phyloP scores from a whole-genome alignment of 768 basidiomycete genomes.

The Tylopilus subfusipes region DNA sequence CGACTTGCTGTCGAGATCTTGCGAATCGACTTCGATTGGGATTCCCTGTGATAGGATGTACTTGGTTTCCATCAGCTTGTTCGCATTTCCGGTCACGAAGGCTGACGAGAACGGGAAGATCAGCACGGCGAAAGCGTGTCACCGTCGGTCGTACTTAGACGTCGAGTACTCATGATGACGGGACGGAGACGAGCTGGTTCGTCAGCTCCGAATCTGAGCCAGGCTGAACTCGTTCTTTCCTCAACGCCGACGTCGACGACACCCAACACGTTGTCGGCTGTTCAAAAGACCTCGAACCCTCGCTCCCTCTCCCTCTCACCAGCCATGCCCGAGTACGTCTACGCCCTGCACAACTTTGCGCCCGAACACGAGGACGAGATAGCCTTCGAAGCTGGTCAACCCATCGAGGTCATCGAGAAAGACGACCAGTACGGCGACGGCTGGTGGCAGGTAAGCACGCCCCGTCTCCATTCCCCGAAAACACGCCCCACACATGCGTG shows the following conservation, averaged over 20 bases:
- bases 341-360: constrained; percentile 80
- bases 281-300: constrained; percentile 4
- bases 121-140: background rate
- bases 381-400: constrained; percentile 77
- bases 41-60: constrained; percentile 68
- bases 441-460: constrained; percentile 77
- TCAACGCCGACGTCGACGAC: constrained; percentile 17
- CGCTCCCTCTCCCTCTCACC: background rate
- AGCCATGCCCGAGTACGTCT: constrained; percentile 78
- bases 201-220: background rate
- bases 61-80: constrained; percentile 87
- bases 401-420: constrained; percentile 86
- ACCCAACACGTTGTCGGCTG: constrained; percentile 1
- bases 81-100: constrained; percentile 92
- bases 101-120: constrained; percentile 45
- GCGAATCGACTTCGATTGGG: constrained; percentile 73
- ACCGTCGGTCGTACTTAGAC: constrained; percentile 22
- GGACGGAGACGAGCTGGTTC: background rate
- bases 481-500: constrained; percentile 2
- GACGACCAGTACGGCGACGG: constrained; percentile 93
- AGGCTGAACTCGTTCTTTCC: too few relatives aligned
- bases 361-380: constrained; percentile 97
- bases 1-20: constrained; percentile 72
- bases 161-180: constrained; percentile 19
- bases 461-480: constrained; percentile 9